Conservation (phyloP, 176 grass and related monocot genomes). For the Coix lacrymajobi region DNA sequence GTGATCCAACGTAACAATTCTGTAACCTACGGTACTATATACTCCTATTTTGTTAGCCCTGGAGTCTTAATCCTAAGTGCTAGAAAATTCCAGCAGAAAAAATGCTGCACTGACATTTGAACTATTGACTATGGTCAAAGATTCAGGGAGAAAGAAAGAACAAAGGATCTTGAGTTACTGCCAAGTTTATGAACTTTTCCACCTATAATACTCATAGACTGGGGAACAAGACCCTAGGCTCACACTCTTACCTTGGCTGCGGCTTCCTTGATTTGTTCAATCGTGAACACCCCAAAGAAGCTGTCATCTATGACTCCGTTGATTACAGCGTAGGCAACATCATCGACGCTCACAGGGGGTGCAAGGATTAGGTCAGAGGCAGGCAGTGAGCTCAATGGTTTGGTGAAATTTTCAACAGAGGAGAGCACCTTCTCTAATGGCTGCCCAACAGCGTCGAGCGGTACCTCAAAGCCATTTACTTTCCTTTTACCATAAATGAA, state of each 20-base stretch:
- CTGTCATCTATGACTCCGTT: constrained; percentile 62
- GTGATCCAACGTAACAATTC: neutral
- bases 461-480: constrained; percentile 81
- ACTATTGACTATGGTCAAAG: constrained; percentile 11
- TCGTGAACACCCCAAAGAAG: constrained; percentile 80
- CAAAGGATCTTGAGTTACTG: neutral
- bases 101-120: neutral
- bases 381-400: constrained; percentile 68
- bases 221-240: neutral
- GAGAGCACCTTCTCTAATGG: constrained; percentile 70
- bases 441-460: constrained; percentile 62
- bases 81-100: neutral
- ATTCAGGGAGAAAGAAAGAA: neutral
- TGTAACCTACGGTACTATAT: neutral
- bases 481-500: constrained; percentile 96
- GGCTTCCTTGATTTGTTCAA: constrained; percentile 89
- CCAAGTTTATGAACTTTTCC: neutral
- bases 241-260: constrained; percentile 51
- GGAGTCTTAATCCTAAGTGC: neutral
- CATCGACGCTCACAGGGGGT: constrained; percentile 79
- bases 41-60: neutral
- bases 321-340: constrained; percentile 78
- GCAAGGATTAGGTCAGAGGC: constrained; percentile 80
- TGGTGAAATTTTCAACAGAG: constrained; percentile 69
- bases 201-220: neutral